These are phyloP conservation scores for Syzygium grande DNA, from an alignment of 345 rosid genomes.

Conservation along the genomic window DNA sequence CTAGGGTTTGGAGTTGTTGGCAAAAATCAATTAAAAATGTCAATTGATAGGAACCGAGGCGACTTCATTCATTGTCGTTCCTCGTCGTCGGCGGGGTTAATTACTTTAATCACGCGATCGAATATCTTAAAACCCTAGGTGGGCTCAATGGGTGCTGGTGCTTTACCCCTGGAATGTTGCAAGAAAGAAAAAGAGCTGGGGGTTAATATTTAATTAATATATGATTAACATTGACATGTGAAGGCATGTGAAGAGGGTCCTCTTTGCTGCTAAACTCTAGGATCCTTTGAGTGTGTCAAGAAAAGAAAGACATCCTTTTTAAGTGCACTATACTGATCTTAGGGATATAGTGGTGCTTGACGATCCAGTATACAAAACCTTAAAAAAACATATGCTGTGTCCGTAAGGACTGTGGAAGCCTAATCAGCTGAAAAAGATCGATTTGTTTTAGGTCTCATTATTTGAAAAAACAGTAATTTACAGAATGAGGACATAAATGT, in stretches of 20 bases:
- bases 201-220: not conserved
- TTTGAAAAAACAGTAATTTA: not conserved
- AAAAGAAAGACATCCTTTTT: not conserved
- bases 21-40: not conserved
- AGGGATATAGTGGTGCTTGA: not conserved
- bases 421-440: not conserved
- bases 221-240: slow-evolving; percentile 32
- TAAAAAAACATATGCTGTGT: not conserved
- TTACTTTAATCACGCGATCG: not conserved
- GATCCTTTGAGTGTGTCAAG: slow-evolving; percentile 10
- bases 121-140: not conserved
- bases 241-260: slow-evolving; percentile 64
- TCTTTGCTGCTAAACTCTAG: slow-evolving; percentile 22
- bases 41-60: not conserved
- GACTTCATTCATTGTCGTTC: not conserved
- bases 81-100: not conserved
- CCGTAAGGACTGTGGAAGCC: not conserved
- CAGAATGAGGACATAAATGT: not conserved
- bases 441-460: not conserved
- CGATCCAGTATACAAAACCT: not conserved
- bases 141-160: not conserved
- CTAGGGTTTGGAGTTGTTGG: not conserved
- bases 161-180: slow-evolving; percentile 10
- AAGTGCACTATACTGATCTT: not conserved
- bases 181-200: not conserved